Evolutionary conservation across 2,329 filamentous ascomycete species (phyloP), one percentile per base, ranked within the genome.

Genomic region (Fusarium algeriense): DNA sequence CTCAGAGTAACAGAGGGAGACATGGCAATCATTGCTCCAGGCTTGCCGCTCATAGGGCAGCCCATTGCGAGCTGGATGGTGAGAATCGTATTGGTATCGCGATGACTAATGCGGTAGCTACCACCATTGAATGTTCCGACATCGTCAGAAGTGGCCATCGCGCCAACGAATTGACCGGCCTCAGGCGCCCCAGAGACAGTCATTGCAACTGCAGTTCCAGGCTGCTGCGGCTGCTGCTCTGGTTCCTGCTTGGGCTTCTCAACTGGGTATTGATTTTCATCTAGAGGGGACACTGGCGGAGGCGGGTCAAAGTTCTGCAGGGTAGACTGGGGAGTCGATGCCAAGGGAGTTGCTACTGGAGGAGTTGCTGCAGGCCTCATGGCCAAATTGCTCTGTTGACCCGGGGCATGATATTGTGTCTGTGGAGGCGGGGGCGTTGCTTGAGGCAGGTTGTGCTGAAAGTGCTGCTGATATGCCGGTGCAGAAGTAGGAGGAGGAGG

Each of bases 101-200:
- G 88, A 78, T 99, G 96, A 77, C 93, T 96, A 78, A 98, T 94
- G 45, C 96, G 88, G 80, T 95, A 99, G 78, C 93, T 95, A 15
- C 96, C 96, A 19, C 96, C 96, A 79, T 98, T 98, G 85, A 98
- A 99, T 0, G 92, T 96, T n/a, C 96, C 96, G 3, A 97, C 89
- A 74, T 97, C 95, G 80, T 98, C 96, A 34, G 89, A 85, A 2
- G 88, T 87, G 1, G 91, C 84, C 38, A 64, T 68, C 0, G 88
- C 89, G 34, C 92, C 93, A 9, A 85, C 80, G 70, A 95, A 94
- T 62, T 92, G 87, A 35, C 82, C 80, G 19, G 83, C 80, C 10
- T 81, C 77, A 14, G 83, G 85, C 7, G 82, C 84, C 32, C 81
- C 80, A 14, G 78, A 78, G 23, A 80, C 76, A 48, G 82, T 78